Evolutionary conservation across 805 yeast genomes (phyloP).

Genomic region (Yarrowia sp.): DNA sequence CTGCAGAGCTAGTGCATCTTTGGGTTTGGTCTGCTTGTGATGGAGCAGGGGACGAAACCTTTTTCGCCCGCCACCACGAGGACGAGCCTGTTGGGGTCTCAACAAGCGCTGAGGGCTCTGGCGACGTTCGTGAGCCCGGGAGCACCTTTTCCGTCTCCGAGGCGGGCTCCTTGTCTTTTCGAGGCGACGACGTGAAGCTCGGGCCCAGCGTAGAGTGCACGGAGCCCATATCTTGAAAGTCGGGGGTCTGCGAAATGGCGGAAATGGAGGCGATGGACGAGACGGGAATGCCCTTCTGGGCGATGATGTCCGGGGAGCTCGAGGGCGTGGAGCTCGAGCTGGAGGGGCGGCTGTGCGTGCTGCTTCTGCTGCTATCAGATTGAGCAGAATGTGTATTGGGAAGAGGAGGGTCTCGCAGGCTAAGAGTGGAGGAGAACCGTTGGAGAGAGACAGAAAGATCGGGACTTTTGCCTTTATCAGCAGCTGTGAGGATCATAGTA

Average conservation of each 20-base stretch:
- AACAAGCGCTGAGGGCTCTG: too few relatives aligned
- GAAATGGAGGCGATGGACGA: slow-evolving; percentile 22
- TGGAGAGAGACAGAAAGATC: slow-evolving; percentile 11
- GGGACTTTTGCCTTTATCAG: slow-evolving; percentile 16
- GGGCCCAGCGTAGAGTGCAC: slow-evolving; percentile 6
- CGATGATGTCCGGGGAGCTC: slow-evolving; percentile 13
- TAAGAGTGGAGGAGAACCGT: background rate
- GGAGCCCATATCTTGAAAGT: slow-evolving; percentile 19
- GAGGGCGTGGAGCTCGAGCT: slow-evolving; percentile 2
- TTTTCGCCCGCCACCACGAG: slow-evolving; percentile 23
- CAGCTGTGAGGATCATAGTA: background rate
- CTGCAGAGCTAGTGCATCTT: background rate
- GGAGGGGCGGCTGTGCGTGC: background rate
- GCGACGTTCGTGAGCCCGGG: too few relatives aligned
- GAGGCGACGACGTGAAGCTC: background rate
- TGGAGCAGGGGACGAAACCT: slow-evolving; percentile 18
- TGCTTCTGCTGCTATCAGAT: background rate
- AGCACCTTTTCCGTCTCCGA: slow-evolving; percentile 8
- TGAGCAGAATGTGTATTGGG: too few relatives aligned
- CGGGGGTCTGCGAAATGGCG: slow-evolving; percentile 15
- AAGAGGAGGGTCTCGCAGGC: too few relatives aligned
- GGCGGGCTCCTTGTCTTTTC: slow-evolving; percentile 4
- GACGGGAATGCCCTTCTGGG: slow-evolving; percentile 20
- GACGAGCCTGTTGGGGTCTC: slow-evolving; percentile 20
- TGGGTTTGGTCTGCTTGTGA: slow-evolving; percentile 12